Evolutionary conservation across 352 stramenopile species (phyloP).

Genomic region (Phytophthora fragariaefolia): DNA sequence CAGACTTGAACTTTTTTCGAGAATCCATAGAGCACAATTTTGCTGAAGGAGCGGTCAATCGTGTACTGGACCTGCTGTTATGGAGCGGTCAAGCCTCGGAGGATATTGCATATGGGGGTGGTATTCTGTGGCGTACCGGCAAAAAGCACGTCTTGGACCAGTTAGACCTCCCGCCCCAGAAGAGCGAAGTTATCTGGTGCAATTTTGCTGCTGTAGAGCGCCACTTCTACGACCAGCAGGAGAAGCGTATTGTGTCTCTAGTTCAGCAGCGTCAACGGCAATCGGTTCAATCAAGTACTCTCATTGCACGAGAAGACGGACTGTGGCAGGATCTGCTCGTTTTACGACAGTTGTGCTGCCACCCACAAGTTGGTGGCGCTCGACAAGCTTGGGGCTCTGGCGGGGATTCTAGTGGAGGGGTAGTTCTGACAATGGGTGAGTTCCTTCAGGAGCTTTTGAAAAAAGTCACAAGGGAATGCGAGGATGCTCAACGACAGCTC

Average conservation of each 20-base stretch:
- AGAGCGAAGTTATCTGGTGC: slow-evolving; percentile 65
- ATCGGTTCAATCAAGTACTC: slow-evolving; percentile 17
- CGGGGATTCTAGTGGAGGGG: slow-evolving; percentile 15
- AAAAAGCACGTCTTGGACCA: slow-evolving; percentile 80
- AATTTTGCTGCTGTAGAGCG: slow-evolving; percentile 77
- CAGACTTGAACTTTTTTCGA: slow-evolving; percentile 44
- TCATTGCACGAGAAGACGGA: slow-evolving; percentile 45
- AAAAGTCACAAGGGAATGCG: slow-evolving; percentile 76
- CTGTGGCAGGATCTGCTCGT: slow-evolving; percentile 79
- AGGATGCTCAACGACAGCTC: slow-evolving; percentile 82
- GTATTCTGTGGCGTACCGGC: slow-evolving; percentile 77
- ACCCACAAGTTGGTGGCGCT: slow-evolving; percentile 87
- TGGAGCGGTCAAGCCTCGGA: slow-evolving; percentile 37
- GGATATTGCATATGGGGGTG: slow-evolving; percentile 30
- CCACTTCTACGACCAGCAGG: slow-evolving; percentile 80
- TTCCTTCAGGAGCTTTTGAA: slow-evolving; percentile 76
- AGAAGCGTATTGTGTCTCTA: slow-evolving; percentile 52
- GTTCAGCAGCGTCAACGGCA: slow-evolving; percentile 45
- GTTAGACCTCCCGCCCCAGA: slow-evolving; percentile 64
- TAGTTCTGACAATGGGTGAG: slow-evolving; percentile 81
- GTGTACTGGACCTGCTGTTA: slow-evolving; percentile 58
- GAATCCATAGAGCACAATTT: slow-evolving; percentile 47
- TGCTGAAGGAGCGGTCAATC: slow-evolving; percentile 43
- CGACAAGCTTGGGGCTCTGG: slow-evolving; percentile 24
- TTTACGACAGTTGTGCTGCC: slow-evolving; percentile 92